phyloP scores from a whole-genome alignment of 163 green algal genomes.

The Coccomyxa subellipsoidea region DNA sequence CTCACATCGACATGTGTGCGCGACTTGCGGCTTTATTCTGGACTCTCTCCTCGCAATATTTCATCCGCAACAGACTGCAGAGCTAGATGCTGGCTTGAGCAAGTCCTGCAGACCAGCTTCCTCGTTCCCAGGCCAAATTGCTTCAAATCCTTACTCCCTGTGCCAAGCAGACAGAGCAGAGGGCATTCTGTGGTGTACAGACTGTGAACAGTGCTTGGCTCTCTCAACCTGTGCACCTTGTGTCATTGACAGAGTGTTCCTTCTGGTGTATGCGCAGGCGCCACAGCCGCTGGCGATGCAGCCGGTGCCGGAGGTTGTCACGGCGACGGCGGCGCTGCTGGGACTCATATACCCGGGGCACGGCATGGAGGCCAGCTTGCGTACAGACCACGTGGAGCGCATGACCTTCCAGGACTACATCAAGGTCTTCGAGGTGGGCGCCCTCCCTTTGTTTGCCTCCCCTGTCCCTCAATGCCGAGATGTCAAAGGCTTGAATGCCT shows the following conservation, averaged over 20 bases:
- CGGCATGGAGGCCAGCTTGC: neutral
- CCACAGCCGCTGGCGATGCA: neutral
- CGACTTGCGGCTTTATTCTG: no score
- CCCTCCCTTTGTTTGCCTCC: neutral
- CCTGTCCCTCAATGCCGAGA: neutral
- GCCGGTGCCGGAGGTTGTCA: neutral
- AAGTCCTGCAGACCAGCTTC: neutral
- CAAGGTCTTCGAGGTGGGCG: neutral
- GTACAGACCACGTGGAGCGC: neutral
- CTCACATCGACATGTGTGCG: neutral
- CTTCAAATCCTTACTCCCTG: no score
- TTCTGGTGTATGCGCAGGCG: no score
- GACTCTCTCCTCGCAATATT: no score
- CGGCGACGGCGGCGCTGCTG: neutral
- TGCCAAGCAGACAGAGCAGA: no score
- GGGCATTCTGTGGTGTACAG: no score
- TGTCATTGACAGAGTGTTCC: no score
- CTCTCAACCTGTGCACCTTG: no score
- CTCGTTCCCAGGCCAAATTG: no score
- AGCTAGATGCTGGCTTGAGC: neutral
- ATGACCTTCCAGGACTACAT: conserved; percentile 1
- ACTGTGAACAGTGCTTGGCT: neutral
- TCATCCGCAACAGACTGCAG: no score
- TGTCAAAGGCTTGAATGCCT: neutral
- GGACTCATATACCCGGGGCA: neutral